These are phyloP conservation scores for Phialemonium atrogriseum DNA, from an alignment of 2,329 filamentous ascomycete species.

Conservation along the genomic window DNA sequence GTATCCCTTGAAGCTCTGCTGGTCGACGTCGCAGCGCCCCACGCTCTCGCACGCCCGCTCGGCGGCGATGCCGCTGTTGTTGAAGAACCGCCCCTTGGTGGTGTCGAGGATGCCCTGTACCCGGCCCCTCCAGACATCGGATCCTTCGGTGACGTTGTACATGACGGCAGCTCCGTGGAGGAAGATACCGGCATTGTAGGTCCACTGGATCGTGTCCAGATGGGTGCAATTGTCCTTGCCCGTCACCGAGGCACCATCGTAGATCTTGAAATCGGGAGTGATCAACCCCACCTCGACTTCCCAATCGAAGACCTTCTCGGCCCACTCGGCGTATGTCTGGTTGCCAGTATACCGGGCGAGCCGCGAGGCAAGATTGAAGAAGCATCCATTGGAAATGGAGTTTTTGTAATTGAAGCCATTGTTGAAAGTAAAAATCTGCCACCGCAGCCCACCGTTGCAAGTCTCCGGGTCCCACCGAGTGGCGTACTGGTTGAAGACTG, in stretches of 20 bases:
- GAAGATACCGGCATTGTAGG: slow-evolving; percentile 60
- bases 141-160: slow-evolving; percentile 51
- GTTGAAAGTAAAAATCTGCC: slow-evolving; percentile 80
- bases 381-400: slow-evolving; percentile 60
- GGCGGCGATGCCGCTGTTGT: slow-evolving; percentile 48
- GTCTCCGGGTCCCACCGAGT: slow-evolving; percentile 57
- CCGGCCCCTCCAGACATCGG: slow-evolving; percentile 46
- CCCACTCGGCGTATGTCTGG: slow-evolving; percentile 69
- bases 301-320: slow-evolving; percentile 63
- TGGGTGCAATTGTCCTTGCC: slow-evolving; percentile 42
- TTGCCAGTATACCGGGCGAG: slow-evolving; percentile 74
- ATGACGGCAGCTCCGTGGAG: slow-evolving; percentile 60
- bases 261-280: slow-evolving; percentile 43
- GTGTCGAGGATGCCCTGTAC: slow-evolving; percentile 48
- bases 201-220: slow-evolving; percentile 54
- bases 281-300: slow-evolving; percentile 48
- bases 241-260: slow-evolving; percentile 33
- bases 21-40: slow-evolving; percentile 52
- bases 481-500: slow-evolving; percentile 72
- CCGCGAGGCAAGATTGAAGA: slow-evolving; percentile 62
- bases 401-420: slow-evolving; percentile 63
- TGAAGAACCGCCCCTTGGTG: slow-evolving; percentile 46
- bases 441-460: slow-evolving; percentile 70
- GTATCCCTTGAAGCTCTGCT: slow-evolving; percentile 58
- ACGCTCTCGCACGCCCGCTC: slow-evolving; percentile 59